Conservation (phyloP, 1,284 basidiomycete genomes). For the Tilletia indica region DNA sequence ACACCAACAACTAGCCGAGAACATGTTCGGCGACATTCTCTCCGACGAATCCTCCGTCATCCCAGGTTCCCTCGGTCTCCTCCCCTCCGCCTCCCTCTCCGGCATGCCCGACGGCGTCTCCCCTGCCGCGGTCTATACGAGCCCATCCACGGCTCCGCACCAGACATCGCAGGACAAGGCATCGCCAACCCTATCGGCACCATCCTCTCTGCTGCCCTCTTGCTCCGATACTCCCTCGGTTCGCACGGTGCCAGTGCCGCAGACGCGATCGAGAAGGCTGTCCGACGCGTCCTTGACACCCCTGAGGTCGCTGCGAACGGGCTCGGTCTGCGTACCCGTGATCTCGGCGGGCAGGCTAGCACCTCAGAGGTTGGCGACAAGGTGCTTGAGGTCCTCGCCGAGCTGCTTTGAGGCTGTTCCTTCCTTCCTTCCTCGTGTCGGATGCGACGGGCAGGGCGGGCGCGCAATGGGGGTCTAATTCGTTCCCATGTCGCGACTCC, state of each 20-base stretch:
- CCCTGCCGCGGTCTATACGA: conserved; percentile 82
- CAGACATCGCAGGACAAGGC: conserved; percentile 90
- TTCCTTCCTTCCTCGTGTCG: not conserved
- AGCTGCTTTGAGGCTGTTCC: conserved; percentile 58
- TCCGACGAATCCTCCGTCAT: conserved; percentile 97
- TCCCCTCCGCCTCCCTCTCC: conserved; percentile 91
- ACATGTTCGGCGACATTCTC: conserved; percentile 65
- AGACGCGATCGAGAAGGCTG: conserved; percentile 79
- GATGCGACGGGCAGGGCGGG: not conserved
- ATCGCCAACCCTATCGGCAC: conserved; percentile 97
- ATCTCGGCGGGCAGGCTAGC: conserved; percentile 76
- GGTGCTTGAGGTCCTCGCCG: conserved; percentile 74
- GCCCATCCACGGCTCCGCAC: conserved; percentile 75
- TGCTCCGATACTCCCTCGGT: conserved; percentile 89
- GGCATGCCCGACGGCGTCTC: conserved; percentile 76
- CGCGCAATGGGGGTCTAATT: too few species aligned
- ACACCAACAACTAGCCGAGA: conserved; percentile 3
- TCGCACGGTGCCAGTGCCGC: conserved; percentile 70
- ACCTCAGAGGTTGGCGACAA: conserved; percentile 81
- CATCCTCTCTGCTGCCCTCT: conserved; percentile 91
- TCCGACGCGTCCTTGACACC: conserved; percentile 81
- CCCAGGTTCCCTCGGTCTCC: conserved; percentile 90
- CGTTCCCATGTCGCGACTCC: too few species aligned
- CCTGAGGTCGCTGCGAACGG: conserved; percentile 66
- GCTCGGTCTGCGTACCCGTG: conserved; percentile 76